phyloP scores from a whole-genome alignment of 2,329 filamentous ascomycete species.

The Didymella arachidicola region DNA sequence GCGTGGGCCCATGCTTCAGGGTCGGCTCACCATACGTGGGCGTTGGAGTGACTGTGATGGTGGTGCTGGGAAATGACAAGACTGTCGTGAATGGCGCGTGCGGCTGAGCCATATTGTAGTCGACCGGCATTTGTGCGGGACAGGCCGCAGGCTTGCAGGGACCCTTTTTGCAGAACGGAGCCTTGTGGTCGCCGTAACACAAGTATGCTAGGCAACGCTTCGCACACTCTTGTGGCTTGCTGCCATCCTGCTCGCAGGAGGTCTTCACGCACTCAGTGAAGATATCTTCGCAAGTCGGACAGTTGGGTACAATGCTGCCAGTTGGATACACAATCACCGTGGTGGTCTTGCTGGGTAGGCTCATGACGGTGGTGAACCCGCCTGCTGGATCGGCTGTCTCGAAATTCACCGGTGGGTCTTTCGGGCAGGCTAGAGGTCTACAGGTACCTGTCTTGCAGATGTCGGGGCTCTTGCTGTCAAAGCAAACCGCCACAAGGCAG shows the following conservation, averaged over 20 bases:
- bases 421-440: constrained; percentile 8
- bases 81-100: background rate
- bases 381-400: constrained; percentile 2
- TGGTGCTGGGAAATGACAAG: constrained; percentile 4
- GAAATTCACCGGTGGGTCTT: background rate
- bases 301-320: too few species aligned
- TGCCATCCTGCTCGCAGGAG: too few species aligned
- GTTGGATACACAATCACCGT: too few species aligned
- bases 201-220: too few species aligned
- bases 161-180: too few species aligned
- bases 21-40: background rate
- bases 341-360: constrained; percentile 1
- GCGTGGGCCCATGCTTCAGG: background rate
- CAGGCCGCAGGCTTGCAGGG: too few species aligned
- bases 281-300: too few species aligned
- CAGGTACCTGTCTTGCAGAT: constrained; percentile 14
- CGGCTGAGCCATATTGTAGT: too few species aligned
- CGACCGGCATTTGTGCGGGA: too few species aligned
- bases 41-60: background rate
- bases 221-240: too few species aligned
- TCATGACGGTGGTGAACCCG: constrained; percentile 5
- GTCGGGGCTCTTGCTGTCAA: background rate
- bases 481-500: constrained; percentile 8
- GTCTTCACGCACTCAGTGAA: too few species aligned
- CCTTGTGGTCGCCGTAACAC: too few species aligned